A percentile compares a stretch with the other conserved stretches of the same genome.
phyloP scores from a whole-genome alignment of 306 rosid genomes.

The Sicyos edulis region DNA sequence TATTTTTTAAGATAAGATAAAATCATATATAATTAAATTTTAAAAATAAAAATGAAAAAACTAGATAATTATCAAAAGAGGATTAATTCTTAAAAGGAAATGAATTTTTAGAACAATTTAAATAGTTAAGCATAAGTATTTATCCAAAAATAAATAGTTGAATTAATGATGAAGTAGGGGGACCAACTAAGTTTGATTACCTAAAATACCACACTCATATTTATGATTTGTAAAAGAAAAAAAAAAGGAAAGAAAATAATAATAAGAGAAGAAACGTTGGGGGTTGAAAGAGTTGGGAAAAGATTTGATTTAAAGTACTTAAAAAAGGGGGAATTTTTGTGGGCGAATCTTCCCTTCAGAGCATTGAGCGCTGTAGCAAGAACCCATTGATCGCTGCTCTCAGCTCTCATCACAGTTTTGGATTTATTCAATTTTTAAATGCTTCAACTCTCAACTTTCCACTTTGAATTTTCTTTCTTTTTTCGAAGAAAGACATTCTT shows the following conservation, averaged over 20 bases:
- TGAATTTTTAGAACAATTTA: neutral
- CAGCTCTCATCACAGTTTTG: neutral
- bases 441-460: neutral
- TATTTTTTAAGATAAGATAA: no score
- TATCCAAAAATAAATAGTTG: no score
- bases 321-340: neutral
- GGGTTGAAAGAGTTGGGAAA: neutral
- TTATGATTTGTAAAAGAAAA: no score
- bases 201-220: no score
- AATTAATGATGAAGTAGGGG: no score
- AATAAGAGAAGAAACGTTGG: no score
- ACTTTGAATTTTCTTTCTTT: neutral
- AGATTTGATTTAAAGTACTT: no score
- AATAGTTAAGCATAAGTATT: neutral
- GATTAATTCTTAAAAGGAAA: neutral
- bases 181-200: no score
- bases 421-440: no score
- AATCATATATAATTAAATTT: no score
- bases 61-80: no score
- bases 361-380: neutral
- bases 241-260: neutral
- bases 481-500: constrained; percentile 1
- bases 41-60: no score
- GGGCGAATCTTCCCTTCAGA: neutral
- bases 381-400: neutral